A percentile compares a stretch with the other conserved stretches of the same genome.
Conservation (phyloP, 371 early-diverging fungal genomes). For the Mucor racemosus region DNA sequence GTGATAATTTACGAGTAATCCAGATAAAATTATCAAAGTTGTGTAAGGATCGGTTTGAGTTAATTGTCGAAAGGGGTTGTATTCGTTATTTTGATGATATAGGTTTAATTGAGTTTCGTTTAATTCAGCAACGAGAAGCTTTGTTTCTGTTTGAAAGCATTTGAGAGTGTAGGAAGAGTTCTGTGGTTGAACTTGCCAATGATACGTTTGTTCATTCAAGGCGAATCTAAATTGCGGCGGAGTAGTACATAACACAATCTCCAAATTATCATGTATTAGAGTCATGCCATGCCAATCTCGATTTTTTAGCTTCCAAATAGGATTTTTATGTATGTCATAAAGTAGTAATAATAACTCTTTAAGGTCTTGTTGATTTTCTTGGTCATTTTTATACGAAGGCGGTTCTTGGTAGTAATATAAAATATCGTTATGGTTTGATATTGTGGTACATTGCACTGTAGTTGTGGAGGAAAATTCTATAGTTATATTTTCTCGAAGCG, state of each 20-base stretch:
- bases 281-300: constrained; percentile 41
- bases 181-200: constrained; percentile 20
- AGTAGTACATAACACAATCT: constrained; percentile 29
- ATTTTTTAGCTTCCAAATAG: constrained; percentile 31
- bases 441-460: constrained; percentile 5
- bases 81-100: not conserved
- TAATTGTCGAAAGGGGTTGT: constrained; percentile 13
- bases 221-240: constrained; percentile 29
- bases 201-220: constrained; percentile 21
- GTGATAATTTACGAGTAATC: constrained; percentile 35
- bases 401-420: constrained; percentile 16
- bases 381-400: not conserved
- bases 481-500: not conserved
- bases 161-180: constrained; percentile 7
- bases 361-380: not conserved
- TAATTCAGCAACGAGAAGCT: constrained; percentile 16
- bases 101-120: not conserved
- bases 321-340: constrained; percentile 20
- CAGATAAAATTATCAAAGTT: constrained; percentile 35
- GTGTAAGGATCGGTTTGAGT: constrained; percentile 23
- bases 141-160: constrained; percentile 22
- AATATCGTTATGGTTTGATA: not conserved
- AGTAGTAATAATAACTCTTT: constrained; percentile 15
- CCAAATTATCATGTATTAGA: constrained; percentile 11
- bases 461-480: not conserved